These are phyloP conservation scores for Coemansia sp. DNA, from an alignment of 192 early-diverging fungal genomes.

Conservation along the genomic window DNA sequence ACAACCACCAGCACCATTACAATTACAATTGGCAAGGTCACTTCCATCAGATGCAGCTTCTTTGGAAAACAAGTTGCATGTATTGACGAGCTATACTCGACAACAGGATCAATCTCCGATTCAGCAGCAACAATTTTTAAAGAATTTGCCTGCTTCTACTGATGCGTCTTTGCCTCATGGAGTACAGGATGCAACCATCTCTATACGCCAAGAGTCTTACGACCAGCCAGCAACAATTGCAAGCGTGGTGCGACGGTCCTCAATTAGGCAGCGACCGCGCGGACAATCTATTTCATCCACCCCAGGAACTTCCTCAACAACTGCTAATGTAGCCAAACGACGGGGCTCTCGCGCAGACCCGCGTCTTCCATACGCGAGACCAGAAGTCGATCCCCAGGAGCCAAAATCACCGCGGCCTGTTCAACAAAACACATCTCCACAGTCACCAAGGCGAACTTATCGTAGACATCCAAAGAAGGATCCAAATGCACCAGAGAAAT, in stretches of 20 bases:
- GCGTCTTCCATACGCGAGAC: constrained; percentile 29
- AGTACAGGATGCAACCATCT: not conserved
- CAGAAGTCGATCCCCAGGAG: constrained; percentile 13
- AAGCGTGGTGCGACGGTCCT: constrained; percentile 5
- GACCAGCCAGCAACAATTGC: constrained; percentile 15
- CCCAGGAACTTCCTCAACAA: not conserved
- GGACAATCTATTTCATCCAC: constrained; percentile 42
- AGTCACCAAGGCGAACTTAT: constrained; percentile 40
- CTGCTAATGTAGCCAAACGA: constrained; percentile 17
- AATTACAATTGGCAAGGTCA: constrained; percentile 7
- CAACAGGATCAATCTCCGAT: not conserved
- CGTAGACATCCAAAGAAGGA: constrained; percentile 53
- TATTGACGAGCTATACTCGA: not conserved
- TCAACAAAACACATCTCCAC: constrained; percentile 13
- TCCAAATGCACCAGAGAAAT: constrained; percentile 49
- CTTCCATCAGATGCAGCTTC: not conserved
- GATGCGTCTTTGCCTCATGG: constrained; percentile 27
- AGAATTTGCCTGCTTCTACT: constrained; percentile 19
- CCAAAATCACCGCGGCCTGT: constrained; percentile 18
- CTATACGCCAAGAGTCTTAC: constrained; percentile 11
- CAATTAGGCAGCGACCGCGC: constrained; percentile 23
- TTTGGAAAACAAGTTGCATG: not conserved
- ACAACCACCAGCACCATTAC: not conserved
- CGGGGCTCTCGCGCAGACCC: constrained; percentile 32
- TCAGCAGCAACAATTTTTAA: not conserved